phyloP scores from a whole-genome alignment of 345 rosid species.

The Populus simonii region DNA sequence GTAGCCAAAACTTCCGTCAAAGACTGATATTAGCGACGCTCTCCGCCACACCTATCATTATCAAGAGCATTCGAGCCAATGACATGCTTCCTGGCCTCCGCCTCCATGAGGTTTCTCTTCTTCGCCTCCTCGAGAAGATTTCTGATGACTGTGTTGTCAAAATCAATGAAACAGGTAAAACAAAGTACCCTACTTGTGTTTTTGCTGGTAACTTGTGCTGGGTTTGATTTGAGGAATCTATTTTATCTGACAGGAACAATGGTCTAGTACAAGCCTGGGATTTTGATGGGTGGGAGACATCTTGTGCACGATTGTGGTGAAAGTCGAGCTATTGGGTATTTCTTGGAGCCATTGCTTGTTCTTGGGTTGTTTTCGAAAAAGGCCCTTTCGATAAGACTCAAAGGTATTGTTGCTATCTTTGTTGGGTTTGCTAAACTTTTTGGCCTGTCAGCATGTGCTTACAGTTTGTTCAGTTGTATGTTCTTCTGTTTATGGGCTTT shows the following conservation, averaged over 20 bases:
- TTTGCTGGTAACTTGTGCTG: not conserved
- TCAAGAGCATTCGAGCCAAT: conserved; percentile 70
- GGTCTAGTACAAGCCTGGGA: conserved; percentile 79
- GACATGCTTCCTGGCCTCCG: conserved; percentile 72
- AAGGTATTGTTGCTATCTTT: conserved; percentile 40
- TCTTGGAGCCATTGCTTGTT: conserved; percentile 75
- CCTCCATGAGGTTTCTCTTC: conserved; percentile 70
- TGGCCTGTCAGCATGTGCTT: not conserved
- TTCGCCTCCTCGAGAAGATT: conserved; percentile 68
- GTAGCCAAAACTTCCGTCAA: conserved; percentile 71
- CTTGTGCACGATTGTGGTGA: conserved; percentile 66
- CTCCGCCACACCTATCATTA: conserved; percentile 49
- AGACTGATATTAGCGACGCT: conserved; percentile 71
- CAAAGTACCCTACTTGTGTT: not conserved
- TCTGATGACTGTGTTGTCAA: conserved; percentile 66
- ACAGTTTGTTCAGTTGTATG: not conserved
- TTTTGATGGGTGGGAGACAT: conserved; percentile 72
- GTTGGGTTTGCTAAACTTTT: not conserved
- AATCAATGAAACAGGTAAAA: conserved; percentile 73
- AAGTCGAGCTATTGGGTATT: conserved; percentile 79
- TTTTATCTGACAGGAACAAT: conserved; percentile 47
- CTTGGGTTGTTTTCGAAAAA: conserved; percentile 75
- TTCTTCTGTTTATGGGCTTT: not conserved
- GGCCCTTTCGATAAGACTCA: conserved; percentile 57
- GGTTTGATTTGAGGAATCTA: not conserved